Evolutionary conservation across 352 stramenopile genomes (phyloP).

Genomic region (Plasmopara viticola): DNA sequence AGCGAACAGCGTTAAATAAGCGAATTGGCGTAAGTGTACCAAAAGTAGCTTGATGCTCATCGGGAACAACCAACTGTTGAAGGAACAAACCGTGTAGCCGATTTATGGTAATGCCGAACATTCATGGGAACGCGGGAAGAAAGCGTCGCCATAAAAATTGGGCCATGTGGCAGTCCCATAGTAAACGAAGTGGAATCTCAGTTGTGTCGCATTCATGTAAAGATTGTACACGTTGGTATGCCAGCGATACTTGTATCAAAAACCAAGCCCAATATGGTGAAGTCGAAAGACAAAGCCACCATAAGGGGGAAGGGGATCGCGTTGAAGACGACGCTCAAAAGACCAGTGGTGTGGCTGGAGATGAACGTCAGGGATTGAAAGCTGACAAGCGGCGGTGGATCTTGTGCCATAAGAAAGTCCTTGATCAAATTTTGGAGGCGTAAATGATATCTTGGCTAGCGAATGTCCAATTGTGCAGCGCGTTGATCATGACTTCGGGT

Average conservation of each 20-base stretch:
- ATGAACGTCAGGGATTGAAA: neutral
- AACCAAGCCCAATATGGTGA: too few species aligned
- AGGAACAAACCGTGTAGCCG: too few species aligned
- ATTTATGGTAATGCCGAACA: too few species aligned
- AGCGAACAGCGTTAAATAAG: conserved; percentile 7
- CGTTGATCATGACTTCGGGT: neutral
- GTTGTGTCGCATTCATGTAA: too few species aligned
- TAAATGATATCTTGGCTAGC: neutral
- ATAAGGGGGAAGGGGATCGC: too few species aligned
- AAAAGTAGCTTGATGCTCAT: neutral
- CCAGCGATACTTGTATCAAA: too few species aligned
- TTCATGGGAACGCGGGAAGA: too few species aligned
- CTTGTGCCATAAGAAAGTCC: neutral
- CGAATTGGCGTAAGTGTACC: neutral
- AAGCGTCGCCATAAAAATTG: too few species aligned
- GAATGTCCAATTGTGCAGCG: neutral
- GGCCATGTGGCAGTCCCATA: neutral
- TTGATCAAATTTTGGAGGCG: neutral
- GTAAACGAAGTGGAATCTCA: neutral
- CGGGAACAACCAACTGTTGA: too few species aligned
- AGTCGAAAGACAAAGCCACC: too few species aligned
- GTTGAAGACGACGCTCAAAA: too few species aligned
- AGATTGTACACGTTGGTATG: too few species aligned
- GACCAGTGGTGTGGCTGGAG: neutral
- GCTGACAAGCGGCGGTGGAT: neutral